Percentiles rank a stretch among this genome's conserved stretches.
phyloP scores from a whole-genome alignment of 2,329 filamentous ascomycete genomes.

The Monilinia fructigena region DNA sequence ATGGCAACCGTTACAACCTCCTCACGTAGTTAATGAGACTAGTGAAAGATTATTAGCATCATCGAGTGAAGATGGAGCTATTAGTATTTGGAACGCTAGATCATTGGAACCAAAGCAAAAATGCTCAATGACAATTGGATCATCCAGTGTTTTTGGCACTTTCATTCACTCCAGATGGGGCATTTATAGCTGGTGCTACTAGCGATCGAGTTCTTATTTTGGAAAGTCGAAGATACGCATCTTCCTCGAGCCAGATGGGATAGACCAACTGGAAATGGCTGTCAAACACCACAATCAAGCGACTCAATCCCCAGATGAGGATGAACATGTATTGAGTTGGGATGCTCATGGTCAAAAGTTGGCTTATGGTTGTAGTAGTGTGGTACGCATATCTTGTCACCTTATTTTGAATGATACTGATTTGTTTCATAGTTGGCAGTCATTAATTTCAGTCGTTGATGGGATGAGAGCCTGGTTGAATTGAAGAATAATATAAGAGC shows the following conservation, averaged over 20 bases:
- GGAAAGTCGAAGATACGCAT: conserved; percentile 60
- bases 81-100: conserved; percentile 61
- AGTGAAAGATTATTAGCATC: conserved; percentile 52
- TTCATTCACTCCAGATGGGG: conserved; percentile 62
- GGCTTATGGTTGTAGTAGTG: conserved; percentile 62
- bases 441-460: conserved; percentile 28
- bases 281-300: conserved; percentile 56
- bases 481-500: neutral
- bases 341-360: conserved; percentile 60
- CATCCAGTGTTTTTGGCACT: conserved; percentile 53
- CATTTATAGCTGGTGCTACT: conserved; percentile 62
- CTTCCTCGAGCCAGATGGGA: conserved; percentile 62
- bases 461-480: neutral
- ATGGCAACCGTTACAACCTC: conserved; percentile 57
- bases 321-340: conserved; percentile 63
- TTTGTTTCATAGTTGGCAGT: conserved; percentile 25
- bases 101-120: conserved; percentile 55
- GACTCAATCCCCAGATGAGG: conserved; percentile 53
- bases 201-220: conserved; percentile 58
- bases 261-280: conserved; percentile 54
- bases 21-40: conserved; percentile 45
- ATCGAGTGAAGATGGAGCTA: conserved; percentile 61
- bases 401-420: conserved; percentile 16
- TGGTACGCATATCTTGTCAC: conserved; percentile 47
- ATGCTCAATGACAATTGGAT: conserved; percentile 60